Evolutionary conservation across 495 filamentous ascomycete genomes (phyloP).

Genomic region (Penicillium riverlandense): DNA sequence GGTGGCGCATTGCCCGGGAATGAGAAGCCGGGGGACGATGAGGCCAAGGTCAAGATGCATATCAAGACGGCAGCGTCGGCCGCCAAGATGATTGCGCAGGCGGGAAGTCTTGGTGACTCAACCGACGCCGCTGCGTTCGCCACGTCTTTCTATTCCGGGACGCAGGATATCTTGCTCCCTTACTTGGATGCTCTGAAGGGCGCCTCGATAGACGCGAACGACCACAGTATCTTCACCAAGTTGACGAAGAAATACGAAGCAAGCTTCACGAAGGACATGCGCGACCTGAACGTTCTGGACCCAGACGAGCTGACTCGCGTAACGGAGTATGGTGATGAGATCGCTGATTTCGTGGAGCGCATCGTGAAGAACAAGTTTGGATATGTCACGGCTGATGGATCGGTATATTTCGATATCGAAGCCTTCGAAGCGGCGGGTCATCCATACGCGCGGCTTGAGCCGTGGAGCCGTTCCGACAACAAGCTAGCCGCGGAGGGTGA

Average conservation of each 20-base stretch:
- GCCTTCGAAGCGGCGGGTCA: constrained; percentile 81
- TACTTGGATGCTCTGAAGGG: constrained; percentile 78
- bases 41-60: constrained; percentile 91
- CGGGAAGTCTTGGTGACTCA: constrained; percentile 25
- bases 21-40: constrained; percentile 61
- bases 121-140: constrained; percentile 23
- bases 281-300: constrained; percentile 72
- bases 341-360: constrained; percentile 67
- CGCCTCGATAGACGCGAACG: constrained; percentile 62
- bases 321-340: constrained; percentile 81
- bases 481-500: constrained; percentile 84
- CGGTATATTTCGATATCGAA: constrained; percentile 89
- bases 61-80: constrained; percentile 67
- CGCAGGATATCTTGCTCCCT: constrained; percentile 68
- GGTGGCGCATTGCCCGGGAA: constrained; percentile 50
- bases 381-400: constrained; percentile 73
- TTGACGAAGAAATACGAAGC: constrained; percentile 77
- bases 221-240: constrained; percentile 71
- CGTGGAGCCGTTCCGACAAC: constrained; percentile 79
- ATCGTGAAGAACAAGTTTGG: constrained; percentile 82
- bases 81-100: constrained; percentile 45
- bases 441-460: constrained; percentile 77
- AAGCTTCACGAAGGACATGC: constrained; percentile 79
- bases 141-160: constrained; percentile 49
- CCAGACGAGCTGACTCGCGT: constrained; percentile 81